Evolutionary conservation across 805 yeast genomes (phyloP), one percentile per base, ranked within the genome.

Genomic region (Metschnikowia orientalis): DNA sequence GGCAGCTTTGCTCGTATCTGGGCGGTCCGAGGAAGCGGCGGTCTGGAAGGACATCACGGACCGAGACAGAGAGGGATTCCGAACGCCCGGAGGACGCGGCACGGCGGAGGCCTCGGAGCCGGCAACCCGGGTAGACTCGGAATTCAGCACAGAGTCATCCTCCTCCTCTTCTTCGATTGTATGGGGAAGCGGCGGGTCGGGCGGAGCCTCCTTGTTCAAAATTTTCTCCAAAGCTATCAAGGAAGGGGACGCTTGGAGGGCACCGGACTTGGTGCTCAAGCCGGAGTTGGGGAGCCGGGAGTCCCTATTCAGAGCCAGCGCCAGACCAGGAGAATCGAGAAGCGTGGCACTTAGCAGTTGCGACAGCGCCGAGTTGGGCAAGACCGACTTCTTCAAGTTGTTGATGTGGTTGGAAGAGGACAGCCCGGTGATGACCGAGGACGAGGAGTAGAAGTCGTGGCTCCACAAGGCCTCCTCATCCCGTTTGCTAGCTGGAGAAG

Each of bases 11-110:
- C n/a, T n/a, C n/a, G n/a, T n/a, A n/a, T n/a, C n/a, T n/a, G n/a
- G n/a, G n/a, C 21, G 15, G 8, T 22, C 26, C 3, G 14, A 10
- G n/a, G 32, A 28, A 8, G 19, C 11, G 13, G 32, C 32, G 13
- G 32, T 29, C 40, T 65, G 71, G 37, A 66, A 51, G 9, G 69
- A 69, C 41, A 59, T 58, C 50, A 66, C 59, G 6, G 67, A 59
- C 5, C 70, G 72, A 18, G 69, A 61, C 18, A 47, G 48, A 35
- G 54, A 56, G 63, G 65, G 6, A 12, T 18, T 29, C 12, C 11
- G 20, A 6, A 12, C 16, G 3, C 9, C 19, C 11, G 15, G 5
- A 1, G 32, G 32, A 2, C 32, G 13, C n/a, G 16, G 4, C 11
- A 16, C 18, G 12, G 11, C 4, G 11, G 7, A 6, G 3, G 10